Evolutionary conservation across 371 early-diverging fungal genomes (phyloP).

Genomic region (Apophysomyces sp.): DNA sequence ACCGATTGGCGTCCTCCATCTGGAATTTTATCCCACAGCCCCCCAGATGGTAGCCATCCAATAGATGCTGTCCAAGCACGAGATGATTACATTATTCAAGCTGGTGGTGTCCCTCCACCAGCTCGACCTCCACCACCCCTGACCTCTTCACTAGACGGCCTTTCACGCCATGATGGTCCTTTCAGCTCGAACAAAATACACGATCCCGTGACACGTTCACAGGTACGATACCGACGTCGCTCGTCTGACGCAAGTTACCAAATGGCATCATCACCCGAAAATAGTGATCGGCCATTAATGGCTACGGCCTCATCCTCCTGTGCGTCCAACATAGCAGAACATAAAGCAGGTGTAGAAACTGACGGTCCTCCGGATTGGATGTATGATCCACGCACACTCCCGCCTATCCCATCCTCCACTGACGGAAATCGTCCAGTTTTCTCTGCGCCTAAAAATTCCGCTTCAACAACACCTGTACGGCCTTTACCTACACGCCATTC

Average conservation of each 20-base stretch:
- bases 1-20: conserved; percentile 50
- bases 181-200: not conserved
- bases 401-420: not conserved
- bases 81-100: conserved; percentile 30
- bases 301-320: conserved; percentile 28
- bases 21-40: conserved; percentile 26
- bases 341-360: not conserved
- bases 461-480: not conserved
- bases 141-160: not conserved
- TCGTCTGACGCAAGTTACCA: conserved; percentile 36
- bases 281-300: conserved; percentile 34
- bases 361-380: not conserved
- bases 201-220: not conserved
- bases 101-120: conserved; percentile 34
- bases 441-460: not conserved
- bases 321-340: conserved; percentile 1
- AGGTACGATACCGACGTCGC: conserved; percentile 9
- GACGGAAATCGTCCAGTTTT: not conserved
- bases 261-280: conserved; percentile 34
- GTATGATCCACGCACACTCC: not conserved
- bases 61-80: conserved; percentile 23
- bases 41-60: conserved; percentile 12
- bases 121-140: conserved; percentile 24
- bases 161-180: not conserved
- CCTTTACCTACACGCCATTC: conserved; percentile 1